These are phyloP conservation scores for Myxozyma mucilagina DNA, from an alignment of 805 yeast genomes.

Conservation along the genomic window DNA sequence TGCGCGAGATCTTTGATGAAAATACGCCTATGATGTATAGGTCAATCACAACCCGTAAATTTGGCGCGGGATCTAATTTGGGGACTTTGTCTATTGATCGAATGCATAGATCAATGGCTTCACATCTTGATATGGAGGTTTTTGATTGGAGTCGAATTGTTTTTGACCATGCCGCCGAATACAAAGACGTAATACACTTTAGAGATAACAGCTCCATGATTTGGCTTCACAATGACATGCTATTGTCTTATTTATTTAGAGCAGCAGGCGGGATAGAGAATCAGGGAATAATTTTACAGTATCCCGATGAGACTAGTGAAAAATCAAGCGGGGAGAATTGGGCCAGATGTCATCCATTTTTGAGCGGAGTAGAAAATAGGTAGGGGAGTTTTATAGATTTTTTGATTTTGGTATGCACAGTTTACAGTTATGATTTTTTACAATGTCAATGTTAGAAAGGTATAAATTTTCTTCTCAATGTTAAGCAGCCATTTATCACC, in stretches of 20 bases:
- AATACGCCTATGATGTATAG: slow-evolving; percentile 27
- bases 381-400: not conserved
- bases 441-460: not conserved
- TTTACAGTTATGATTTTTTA: not conserved
- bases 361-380: slow-evolving; percentile 1
- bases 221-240: slow-evolving; percentile 21
- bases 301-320: slow-evolving; percentile 7
- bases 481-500: no score
- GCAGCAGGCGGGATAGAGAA: slow-evolving; percentile 26
- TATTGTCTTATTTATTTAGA: slow-evolving; percentile 23
- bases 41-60: slow-evolving; percentile 14
- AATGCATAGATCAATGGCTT: slow-evolving; percentile 15
- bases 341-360: slow-evolving; percentile 13
- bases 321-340: slow-evolving; percentile 6
- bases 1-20: slow-evolving; percentile 16
- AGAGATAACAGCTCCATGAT: slow-evolving; percentile 5
- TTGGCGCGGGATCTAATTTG: slow-evolving; percentile 1
- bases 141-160: slow-evolving; percentile 18
- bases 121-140: slow-evolving; percentile 7
- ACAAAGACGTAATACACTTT: slow-evolving; percentile 12
- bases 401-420: not conserved
- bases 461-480: no score
- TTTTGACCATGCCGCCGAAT: slow-evolving; percentile 3
- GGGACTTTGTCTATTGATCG: slow-evolving; percentile 17
- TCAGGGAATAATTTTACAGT: slow-evolving; percentile 7